Evolutionary conservation across 371 early-diverging fungal species (phyloP).

Genomic region (Mucor mucedo): DNA sequence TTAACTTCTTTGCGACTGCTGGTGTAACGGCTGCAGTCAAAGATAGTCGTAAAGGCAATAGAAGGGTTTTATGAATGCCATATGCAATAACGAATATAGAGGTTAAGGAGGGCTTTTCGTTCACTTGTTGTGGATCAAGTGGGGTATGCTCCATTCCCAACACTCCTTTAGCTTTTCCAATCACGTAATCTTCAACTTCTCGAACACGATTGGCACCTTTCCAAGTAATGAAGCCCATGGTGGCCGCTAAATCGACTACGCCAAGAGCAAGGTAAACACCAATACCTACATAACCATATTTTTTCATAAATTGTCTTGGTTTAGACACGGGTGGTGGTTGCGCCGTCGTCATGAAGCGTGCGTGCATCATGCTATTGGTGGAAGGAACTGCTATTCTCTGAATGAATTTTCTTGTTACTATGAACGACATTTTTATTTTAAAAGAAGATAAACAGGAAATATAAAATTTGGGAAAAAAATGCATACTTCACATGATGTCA

Average conservation of each 20-base stretch:
- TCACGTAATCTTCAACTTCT: constrained; percentile 38
- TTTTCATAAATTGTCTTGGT: constrained; percentile 32
- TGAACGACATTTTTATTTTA: too few relatives aligned
- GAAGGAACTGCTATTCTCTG: too few relatives aligned
- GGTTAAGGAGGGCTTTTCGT: constrained; percentile 40
- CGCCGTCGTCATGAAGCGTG: not conserved
- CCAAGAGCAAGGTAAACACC: constrained; percentile 47
- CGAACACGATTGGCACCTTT: constrained; percentile 45
- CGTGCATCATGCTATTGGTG: too few relatives aligned
- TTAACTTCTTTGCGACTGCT: constrained; percentile 25
- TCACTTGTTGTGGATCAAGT: constrained; percentile 1
- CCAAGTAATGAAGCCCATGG: constrained; percentile 41
- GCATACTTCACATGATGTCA: too few relatives aligned
- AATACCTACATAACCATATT: constrained; percentile 52
- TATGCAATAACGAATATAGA: constrained; percentile 51
- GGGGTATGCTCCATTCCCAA: constrained; percentile 21
- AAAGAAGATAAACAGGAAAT: too few relatives aligned
- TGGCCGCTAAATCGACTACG: constrained; percentile 36
- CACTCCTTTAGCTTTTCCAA: constrained; percentile 18
- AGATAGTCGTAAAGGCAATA: constrained; percentile 50
- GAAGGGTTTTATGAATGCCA: constrained; percentile 53
- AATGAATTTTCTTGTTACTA: too few relatives aligned
- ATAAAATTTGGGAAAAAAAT: too few relatives aligned
- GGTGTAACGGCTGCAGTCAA: constrained; percentile 55
- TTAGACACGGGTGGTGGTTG: constrained; percentile 8